phyloP scores from a whole-genome alignment of 2,329 filamentous ascomycete species.

The Trichoderma harzianum region DNA sequence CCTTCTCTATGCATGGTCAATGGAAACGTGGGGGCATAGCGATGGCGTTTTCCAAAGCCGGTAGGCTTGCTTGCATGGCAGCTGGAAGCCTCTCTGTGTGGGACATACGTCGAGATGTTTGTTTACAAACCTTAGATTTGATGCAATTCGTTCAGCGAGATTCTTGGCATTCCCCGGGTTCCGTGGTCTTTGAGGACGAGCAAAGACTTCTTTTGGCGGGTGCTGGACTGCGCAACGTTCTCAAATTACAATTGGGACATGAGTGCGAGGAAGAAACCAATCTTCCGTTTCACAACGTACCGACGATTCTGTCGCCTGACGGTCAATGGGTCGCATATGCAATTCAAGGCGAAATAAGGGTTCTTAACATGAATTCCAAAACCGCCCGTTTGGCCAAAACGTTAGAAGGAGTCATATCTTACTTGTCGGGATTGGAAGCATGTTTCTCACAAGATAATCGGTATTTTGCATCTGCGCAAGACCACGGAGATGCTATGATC shows the following conservation, averaged over 20 bases:
- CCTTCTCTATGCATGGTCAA: accelerated
- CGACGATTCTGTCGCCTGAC: background rate
- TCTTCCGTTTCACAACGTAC: no score
- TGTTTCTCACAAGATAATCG: background rate
- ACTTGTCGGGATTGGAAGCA: accelerated
- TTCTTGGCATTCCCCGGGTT: accelerated
- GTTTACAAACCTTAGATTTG: background rate
- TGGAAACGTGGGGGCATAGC: background rate
- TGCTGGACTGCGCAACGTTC: background rate
- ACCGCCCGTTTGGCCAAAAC: background rate
- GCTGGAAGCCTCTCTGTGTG: accelerated
- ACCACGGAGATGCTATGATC: no score
- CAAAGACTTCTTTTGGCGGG: background rate
- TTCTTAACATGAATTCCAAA: background rate
- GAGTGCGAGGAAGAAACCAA: background rate
- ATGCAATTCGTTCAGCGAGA: accelerated
- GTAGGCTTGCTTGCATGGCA: background rate
- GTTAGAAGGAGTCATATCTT: no score
- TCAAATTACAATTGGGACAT: background rate
- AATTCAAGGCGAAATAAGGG: background rate
- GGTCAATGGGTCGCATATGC: background rate
- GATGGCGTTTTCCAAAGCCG: background rate
- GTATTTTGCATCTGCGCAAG: background rate
- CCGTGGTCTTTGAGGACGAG: background rate
- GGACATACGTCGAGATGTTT: background rate